Evolutionary conservation across 2,329 filamentous ascomycete species (phyloP).

Genomic region (Fusarium penzigii): DNA sequence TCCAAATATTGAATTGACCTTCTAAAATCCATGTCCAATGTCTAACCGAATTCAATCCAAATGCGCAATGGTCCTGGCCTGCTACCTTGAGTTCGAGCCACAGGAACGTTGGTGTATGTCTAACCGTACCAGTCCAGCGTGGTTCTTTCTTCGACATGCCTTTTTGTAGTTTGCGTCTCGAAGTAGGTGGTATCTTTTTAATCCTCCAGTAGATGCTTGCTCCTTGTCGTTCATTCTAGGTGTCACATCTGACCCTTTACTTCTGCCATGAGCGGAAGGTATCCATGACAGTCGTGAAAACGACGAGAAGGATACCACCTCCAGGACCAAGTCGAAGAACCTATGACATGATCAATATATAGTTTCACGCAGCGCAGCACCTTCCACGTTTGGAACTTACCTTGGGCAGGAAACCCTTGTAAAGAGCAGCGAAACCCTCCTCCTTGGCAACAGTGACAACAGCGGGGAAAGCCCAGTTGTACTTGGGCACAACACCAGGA

Average conservation of each 20-base stretch:
- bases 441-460: constrained; percentile 86
- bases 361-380: neutral
- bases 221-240: constrained; percentile 3
- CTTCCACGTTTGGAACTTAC: constrained; percentile 59
- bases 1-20: neutral
- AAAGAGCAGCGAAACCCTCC: constrained; percentile 87
- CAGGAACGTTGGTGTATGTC: constrained; percentile 10
- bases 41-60: neutral
- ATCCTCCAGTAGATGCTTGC: constrained; percentile 6
- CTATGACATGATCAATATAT: constrained; percentile 22
- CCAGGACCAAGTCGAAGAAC: constrained; percentile 54
- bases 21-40: neutral
- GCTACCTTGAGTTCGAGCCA: neutral
- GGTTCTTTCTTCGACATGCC: constrained; percentile 8
- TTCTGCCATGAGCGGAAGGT: constrained; percentile 72
- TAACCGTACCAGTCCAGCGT: constrained; percentile 7
- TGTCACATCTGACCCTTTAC: constrained; percentile 12
- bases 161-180: constrained; percentile 6
- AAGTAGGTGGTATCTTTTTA: constrained; percentile 17
- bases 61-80: neutral
- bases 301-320: constrained; percentile 74
- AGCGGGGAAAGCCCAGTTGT: constrained; percentile 97
- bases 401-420: constrained; percentile 98
- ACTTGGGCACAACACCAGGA: constrained; percentile 82
- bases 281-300: constrained; percentile 87